Evolutionary conservation across 2,329 filamentous ascomycete species (phyloP).

Genomic region (Xylaria sp.): DNA sequence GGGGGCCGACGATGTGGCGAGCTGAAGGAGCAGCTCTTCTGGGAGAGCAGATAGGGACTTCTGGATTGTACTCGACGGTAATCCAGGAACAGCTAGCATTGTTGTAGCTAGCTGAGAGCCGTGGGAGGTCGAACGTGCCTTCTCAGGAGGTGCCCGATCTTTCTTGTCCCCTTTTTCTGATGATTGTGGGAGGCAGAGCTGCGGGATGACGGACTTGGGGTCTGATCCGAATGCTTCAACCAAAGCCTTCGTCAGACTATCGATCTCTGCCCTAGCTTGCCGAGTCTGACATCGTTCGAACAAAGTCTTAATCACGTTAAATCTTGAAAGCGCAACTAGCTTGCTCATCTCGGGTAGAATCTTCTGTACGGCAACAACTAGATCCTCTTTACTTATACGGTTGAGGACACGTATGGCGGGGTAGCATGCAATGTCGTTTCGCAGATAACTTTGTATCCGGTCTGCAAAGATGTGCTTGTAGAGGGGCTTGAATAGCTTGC

Average conservation of each 20-base stretch:
- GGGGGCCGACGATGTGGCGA: constrained; percentile 61
- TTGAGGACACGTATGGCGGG: constrained; percentile 82
- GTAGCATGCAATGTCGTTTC: constrained; percentile 89
- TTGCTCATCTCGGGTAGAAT: constrained; percentile 73
- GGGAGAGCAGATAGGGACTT: constrained; percentile 66
- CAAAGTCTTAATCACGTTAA: constrained; percentile 77
- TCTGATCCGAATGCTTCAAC: constrained; percentile 52
- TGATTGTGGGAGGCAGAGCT: constrained; percentile 51
- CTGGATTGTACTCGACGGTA: constrained; percentile 71
- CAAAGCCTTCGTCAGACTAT: constrained; percentile 51
- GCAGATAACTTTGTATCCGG: constrained; percentile 76
- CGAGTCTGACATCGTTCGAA: constrained; percentile 81
- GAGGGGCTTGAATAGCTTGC: constrained; percentile 87
- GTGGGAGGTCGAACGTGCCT: constrained; percentile 67
- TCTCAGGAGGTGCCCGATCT: constrained; percentile 44
- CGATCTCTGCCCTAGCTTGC: constrained; percentile 56
- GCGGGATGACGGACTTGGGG: constrained; percentile 51
- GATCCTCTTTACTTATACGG: constrained; percentile 82
- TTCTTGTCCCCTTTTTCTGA: constrained; percentile 38
- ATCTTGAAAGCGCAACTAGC: constrained; percentile 74
- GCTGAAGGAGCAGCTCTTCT: constrained; percentile 57
- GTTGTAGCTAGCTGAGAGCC: constrained; percentile 79
- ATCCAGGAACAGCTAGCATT: constrained; percentile 74
- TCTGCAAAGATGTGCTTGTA: constrained; percentile 80
- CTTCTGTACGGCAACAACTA: constrained; percentile 71